Percentiles rank a stretch among this genome's conserved stretches.
These are phyloP conservation scores for Candolleomyces aberdarensis DNA, from an alignment of 768 basidiomycete species.

Conservation along the genomic window DNA sequence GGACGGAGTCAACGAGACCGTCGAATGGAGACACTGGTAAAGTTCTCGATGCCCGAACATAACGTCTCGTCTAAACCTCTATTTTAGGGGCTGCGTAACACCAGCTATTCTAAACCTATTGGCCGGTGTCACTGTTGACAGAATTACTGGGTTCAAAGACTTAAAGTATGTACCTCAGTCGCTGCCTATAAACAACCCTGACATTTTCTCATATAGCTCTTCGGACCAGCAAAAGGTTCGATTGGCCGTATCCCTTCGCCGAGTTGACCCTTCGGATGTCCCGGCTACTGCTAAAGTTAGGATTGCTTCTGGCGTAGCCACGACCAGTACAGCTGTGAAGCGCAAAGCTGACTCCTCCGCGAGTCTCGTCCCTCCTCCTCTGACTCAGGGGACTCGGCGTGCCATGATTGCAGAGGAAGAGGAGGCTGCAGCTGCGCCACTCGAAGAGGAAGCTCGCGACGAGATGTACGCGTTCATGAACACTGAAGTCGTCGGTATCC, in stretches of 20 bases:
- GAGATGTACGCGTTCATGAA: constrained; percentile 63
- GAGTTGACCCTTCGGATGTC: constrained; percentile 56
- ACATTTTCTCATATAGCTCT: constrained; percentile 29
- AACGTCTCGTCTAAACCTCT: not conserved
- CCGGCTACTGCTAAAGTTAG: constrained; percentile 40
- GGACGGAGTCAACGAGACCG: constrained; percentile 53
- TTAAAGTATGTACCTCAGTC: constrained; percentile 41
- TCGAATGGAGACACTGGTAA: constrained; percentile 80
- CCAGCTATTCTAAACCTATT: constrained; percentile 50
- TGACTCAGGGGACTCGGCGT: not conserved
- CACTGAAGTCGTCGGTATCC: constrained; percentile 75
- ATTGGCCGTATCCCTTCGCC: constrained; percentile 50
- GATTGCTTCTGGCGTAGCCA: constrained; percentile 2
- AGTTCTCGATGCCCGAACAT: constrained; percentile 11
- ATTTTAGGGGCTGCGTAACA: constrained; percentile 68
- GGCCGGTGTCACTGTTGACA: constrained; percentile 37
- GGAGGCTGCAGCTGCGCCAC: constrained; percentile 4
- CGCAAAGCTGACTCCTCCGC: constrained; percentile 11
- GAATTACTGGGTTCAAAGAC: constrained; percentile 46
- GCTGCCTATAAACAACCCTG: not conserved
- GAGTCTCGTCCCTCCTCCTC: not conserved
- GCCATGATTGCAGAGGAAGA: constrained; percentile 40
- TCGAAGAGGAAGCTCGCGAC: constrained; percentile 42
- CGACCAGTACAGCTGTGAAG: constrained; percentile 41
- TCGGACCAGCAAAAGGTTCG: constrained; percentile 65